Percentiles rank a stretch among this genome's conserved stretches.
phyloP scores from a whole-genome alignment of 495 filamentous ascomycete species.

The Aeminium ludgeri region DNA sequence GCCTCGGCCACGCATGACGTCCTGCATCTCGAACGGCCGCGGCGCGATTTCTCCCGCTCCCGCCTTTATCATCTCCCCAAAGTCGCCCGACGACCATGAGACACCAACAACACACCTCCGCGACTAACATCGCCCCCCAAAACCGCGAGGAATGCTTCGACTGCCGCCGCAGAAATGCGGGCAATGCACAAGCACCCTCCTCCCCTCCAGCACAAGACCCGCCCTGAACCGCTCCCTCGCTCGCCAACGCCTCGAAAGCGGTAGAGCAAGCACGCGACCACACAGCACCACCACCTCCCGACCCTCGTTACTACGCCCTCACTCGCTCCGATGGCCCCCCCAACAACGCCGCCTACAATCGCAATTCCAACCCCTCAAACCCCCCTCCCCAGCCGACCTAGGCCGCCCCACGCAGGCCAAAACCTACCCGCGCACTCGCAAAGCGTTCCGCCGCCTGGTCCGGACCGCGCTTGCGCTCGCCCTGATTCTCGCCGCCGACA shows the following conservation, averaged over 20 bases:
- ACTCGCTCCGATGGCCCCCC: neutral
- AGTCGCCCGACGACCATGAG: too few relatives aligned
- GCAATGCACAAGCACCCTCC: conserved; percentile 13
- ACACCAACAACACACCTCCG: too few relatives aligned
- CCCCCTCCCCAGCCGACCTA: conserved; percentile 65
- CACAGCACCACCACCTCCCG: neutral
- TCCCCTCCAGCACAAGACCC: conserved; percentile 10
- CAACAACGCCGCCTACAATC: conserved; percentile 5
- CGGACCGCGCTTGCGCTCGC: conserved; percentile 44
- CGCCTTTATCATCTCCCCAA: too few relatives aligned
- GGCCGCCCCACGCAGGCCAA: conserved; percentile 52
- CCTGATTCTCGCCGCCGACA: conserved; percentile 48
- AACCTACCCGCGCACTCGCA: conserved; percentile 45
- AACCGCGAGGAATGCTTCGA: conserved; percentile 1
- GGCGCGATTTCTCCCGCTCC: too few relatives aligned
- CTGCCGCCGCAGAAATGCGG: conserved; percentile 5
- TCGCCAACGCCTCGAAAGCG: neutral
- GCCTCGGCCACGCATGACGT: too few relatives aligned
- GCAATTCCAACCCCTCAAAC: conserved; percentile 34
- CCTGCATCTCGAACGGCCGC: too few relatives aligned
- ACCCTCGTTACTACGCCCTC: neutral
- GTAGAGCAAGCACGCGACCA: conserved; percentile 1
- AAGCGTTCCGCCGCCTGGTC: conserved; percentile 59
- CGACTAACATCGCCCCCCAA: too few relatives aligned
- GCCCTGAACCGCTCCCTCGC: too few relatives aligned